Evolutionary conservation across 2,329 filamentous ascomycete genomes (phyloP).

Genomic region (Xylariales sp.): DNA sequence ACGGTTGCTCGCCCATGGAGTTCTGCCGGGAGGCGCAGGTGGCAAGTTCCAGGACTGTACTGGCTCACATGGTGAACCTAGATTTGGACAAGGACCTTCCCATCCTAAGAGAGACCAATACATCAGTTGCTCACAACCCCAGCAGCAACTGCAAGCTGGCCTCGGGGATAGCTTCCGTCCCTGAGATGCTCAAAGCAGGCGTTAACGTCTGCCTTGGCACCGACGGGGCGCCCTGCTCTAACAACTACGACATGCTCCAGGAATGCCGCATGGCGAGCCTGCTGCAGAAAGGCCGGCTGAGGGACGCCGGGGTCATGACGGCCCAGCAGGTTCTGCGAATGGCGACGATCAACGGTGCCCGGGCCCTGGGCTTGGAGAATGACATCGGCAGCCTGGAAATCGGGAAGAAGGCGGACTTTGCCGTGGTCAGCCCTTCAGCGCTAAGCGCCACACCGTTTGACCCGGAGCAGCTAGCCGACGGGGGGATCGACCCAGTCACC

Average conservation of each 20-base stretch:
- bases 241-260: slow-evolving; percentile 45
- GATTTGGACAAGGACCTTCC: slow-evolving; percentile 35
- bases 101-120: slow-evolving; percentile 31
- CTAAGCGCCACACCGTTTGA: slow-evolving; percentile 9
- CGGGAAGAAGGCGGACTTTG: slow-evolving; percentile 40
- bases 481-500: slow-evolving; percentile 11
- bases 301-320: slow-evolving; percentile 35
- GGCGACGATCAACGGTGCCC: slow-evolving; percentile 47
- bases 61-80: slow-evolving; percentile 48
- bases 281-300: slow-evolving; percentile 38
- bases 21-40: slow-evolving; percentile 33
- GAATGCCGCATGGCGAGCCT: slow-evolving; percentile 49
- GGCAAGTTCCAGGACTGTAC: slow-evolving; percentile 36
- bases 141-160: slow-evolving; percentile 48
- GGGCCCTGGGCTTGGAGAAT: slow-evolving; percentile 36
- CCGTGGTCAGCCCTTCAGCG: slow-evolving; percentile 13
- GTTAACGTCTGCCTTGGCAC: slow-evolving; percentile 46
- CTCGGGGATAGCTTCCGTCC: slow-evolving; percentile 43
- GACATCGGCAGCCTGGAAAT: slow-evolving; percentile 19
- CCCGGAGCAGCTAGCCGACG: neutral
- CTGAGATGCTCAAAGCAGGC: slow-evolving; percentile 33
- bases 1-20: slow-evolving; percentile 35
- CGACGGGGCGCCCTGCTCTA: slow-evolving; percentile 49
- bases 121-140: slow-evolving; percentile 45
- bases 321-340: slow-evolving; percentile 44